Percentiles rank a stretch among this genome's conserved stretches.
Evolutionary conservation across 2,329 filamentous ascomycete species (phyloP).

Genomic region (Aureobasidium sp.): DNA sequence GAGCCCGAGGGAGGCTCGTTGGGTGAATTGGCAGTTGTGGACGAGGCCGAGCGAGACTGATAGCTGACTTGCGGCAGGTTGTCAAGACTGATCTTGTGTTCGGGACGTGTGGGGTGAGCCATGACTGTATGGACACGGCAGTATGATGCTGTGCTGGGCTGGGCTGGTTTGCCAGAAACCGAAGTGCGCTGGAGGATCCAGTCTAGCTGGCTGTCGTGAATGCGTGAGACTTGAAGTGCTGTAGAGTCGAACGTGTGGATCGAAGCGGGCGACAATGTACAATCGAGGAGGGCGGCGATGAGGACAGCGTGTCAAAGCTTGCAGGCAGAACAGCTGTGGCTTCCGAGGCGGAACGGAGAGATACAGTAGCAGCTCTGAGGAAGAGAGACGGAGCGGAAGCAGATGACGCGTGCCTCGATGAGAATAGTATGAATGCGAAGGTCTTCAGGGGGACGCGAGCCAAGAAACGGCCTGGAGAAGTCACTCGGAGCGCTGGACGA

Average conservation of each 20-base stretch:
- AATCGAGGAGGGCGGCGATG: background rate
- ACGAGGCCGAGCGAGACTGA: slow-evolving; percentile 69
- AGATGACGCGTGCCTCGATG: slow-evolving; percentile 5
- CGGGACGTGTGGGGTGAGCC: slow-evolving; percentile 72
- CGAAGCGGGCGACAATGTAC: background rate
- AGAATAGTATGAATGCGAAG: slow-evolving; percentile 5
- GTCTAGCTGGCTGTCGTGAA: slow-evolving; percentile 7
- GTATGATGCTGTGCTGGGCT: background rate
- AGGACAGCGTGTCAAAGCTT: slow-evolving; percentile 12
- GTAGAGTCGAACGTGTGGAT: background rate
- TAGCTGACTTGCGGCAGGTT: slow-evolving; percentile 64
- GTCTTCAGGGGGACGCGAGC: slow-evolving; percentile 11
- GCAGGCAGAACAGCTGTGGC: background rate
- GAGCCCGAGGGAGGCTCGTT: slow-evolving; percentile 61
- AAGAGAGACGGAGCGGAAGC: background rate
- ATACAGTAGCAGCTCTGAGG: background rate
- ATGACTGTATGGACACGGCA: slow-evolving; percentile 51
- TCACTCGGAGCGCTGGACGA: background rate
- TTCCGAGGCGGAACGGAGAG: background rate
- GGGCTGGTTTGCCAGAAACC: slow-evolving; percentile 12
- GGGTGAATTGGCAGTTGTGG: slow-evolving; percentile 72
- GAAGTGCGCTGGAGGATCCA: background rate
- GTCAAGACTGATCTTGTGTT: slow-evolving; percentile 75
- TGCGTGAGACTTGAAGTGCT: background rate
- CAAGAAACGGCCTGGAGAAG: slow-evolving; percentile 12